phyloP scores from a whole-genome alignment of 129 eudicot genomes.

The Cynara cardunculus region DNA sequence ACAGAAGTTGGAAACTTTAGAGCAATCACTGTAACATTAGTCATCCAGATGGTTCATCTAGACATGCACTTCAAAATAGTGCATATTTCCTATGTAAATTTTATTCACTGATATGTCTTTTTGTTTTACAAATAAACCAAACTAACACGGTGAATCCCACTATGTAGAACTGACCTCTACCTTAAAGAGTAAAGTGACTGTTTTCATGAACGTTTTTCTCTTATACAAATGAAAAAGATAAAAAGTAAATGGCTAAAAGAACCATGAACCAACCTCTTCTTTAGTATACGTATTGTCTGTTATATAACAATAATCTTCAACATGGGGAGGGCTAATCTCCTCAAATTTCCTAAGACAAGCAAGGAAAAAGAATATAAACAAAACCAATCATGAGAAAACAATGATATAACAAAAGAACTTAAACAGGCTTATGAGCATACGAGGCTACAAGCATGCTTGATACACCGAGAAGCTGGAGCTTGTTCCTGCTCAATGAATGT shows the following conservation, averaged over 20 bases:
- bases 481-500: slow-evolving; percentile 41
- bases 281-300: slow-evolving; percentile 82
- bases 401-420: background rate
- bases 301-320: slow-evolving; percentile 76
- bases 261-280: slow-evolving; percentile 52
- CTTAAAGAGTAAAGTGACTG: background rate
- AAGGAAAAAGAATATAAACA: background rate
- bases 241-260: background rate
- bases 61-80: no score
- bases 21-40: no score
- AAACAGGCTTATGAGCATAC: slow-evolving; percentile 45
- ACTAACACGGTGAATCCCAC: background rate
- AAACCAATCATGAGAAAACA: background rate
- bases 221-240: background rate
- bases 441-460: slow-evolving; percentile 91
- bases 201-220: background rate
- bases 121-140: background rate
- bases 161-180: no score
- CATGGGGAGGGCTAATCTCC: slow-evolving; percentile 79
- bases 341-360: slow-evolving; percentile 57
- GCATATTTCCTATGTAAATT: background rate
- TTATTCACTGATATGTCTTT: no score
- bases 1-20: no score
- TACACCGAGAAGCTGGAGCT: slow-evolving; percentile 96
- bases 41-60: no score